These are phyloP conservation scores for Auriscalpium vulgare DNA, from an alignment of 768 basidiomycete species.

Conservation along the genomic window DNA sequence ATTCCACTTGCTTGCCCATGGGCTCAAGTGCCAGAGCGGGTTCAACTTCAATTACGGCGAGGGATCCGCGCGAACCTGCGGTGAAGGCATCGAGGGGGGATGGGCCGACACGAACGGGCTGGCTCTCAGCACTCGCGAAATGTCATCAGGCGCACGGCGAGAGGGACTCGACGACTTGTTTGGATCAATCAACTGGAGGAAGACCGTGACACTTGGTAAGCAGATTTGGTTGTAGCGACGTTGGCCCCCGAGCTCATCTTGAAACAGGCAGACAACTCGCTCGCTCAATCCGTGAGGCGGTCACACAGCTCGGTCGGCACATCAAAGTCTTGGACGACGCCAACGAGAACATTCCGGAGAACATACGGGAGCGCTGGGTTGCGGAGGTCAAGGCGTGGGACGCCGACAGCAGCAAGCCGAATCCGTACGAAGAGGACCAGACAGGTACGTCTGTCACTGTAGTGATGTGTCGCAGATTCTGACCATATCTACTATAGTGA, in stretches of 20 bases:
- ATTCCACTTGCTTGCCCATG: conserved; percentile 15
- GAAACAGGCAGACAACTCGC: background rate
- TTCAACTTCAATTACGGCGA: background rate
- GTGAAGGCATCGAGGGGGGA: no score
- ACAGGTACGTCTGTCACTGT: background rate
- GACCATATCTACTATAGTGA: background rate
- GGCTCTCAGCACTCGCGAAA: conserved; percentile 5
- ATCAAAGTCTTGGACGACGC: background rate
- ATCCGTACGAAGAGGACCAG: background rate
- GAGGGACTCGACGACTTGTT: conserved; percentile 8
- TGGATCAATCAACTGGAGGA: conserved; percentile 10
- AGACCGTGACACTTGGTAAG: background rate
- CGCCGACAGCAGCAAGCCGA: background rate
- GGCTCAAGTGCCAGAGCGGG: conserved; percentile 6
- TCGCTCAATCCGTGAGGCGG: background rate
- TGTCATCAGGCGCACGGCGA: conserved; percentile 3
- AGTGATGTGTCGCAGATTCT: background rate
- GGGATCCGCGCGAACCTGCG: no score
- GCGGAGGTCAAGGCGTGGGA: background rate
- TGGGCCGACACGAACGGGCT: background rate
- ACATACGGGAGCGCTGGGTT: background rate
- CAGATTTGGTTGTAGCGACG: no score
- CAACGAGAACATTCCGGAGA: background rate
- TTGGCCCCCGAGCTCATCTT: background rate
- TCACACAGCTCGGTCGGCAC: background rate